Percentiles rank a stretch among this genome's conserved stretches.
phyloP scores from a whole-genome alignment of 2,329 filamentous ascomycete genomes.

The Penicillium olsonii region DNA sequence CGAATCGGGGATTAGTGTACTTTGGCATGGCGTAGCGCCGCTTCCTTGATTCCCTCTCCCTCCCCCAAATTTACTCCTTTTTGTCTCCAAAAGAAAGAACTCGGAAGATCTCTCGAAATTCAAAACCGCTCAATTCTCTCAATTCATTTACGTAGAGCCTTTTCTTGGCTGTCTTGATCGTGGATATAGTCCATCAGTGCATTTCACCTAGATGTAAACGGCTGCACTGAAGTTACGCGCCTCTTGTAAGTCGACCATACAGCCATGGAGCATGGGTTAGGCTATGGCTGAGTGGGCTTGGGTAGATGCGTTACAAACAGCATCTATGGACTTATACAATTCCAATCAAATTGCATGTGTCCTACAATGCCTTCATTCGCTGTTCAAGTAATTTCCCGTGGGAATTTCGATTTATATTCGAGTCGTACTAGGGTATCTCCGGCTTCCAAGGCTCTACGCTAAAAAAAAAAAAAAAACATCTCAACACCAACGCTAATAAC shows the following conservation, averaged over 20 bases:
- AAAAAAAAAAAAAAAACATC: not conserved
- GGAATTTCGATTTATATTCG: not conserved
- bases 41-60: conserved; percentile 31
- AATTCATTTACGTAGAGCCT: too few species aligned
- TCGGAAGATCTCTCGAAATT: conserved; percentile 40
- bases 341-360: too few species aligned
- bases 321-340: too few species aligned
- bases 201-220: too few species aligned
- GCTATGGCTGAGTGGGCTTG: too few species aligned
- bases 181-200: too few species aligned
- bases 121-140: conserved; percentile 36
- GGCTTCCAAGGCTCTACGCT: not conserved
- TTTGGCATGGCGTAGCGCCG: conserved; percentile 40
- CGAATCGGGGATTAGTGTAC: conserved; percentile 36
- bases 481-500: not conserved
- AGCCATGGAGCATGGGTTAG: too few species aligned
- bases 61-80: conserved; percentile 23
- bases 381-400: not conserved
- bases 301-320: too few species aligned
- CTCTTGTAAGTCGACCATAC: too few species aligned
- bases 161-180: too few species aligned
- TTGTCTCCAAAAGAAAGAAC: conserved; percentile 40
- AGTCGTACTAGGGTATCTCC: conserved; percentile 8
- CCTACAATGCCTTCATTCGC: too few species aligned
- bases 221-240: too few species aligned